A percentile compares a stretch with the other conserved stretches of the same genome.
Conservation (phyloP, 73 alveolate species). For the Paramecium octaurelia region DNA sequence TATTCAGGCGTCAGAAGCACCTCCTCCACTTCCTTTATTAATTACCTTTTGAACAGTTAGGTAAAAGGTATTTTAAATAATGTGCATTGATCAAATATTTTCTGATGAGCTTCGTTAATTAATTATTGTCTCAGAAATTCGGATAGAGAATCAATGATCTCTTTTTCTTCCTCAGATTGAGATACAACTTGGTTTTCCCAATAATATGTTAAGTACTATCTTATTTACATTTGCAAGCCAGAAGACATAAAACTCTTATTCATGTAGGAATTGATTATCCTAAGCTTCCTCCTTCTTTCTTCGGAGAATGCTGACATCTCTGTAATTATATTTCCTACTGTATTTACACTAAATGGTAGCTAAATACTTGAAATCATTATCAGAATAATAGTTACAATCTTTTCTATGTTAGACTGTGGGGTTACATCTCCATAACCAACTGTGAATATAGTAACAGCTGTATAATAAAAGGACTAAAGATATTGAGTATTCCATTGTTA, state of each 20-base stretch:
- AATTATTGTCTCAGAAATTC: conserved; percentile 18
- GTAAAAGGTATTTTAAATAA: conserved; percentile 24
- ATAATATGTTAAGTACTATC: conserved; percentile 69
- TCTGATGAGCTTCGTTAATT: conserved; percentile 34
- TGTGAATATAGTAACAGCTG: conserved; percentile 76
- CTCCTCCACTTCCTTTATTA: not conserved
- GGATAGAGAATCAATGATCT: conserved; percentile 4
- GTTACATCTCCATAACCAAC: conserved; percentile 81
- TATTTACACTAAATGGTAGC: conserved; percentile 80
- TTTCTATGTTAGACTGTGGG: conserved; percentile 62
- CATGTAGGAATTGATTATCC: conserved; percentile 64
- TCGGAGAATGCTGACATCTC: conserved; percentile 64
- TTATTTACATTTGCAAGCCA: conserved; percentile 56
- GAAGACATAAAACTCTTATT: conserved; percentile 60
- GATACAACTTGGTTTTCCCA: conserved; percentile 31
- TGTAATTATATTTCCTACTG: conserved; percentile 66
- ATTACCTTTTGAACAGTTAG: not conserved
- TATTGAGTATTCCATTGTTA: conserved; percentile 39
- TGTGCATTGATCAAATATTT: conserved; percentile 14
- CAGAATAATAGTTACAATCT: conserved; percentile 59
- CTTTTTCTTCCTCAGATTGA: conserved; percentile 10
- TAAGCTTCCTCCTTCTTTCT: conserved; percentile 68
- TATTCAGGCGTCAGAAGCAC: conserved; percentile 26
- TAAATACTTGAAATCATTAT: conserved; percentile 82
- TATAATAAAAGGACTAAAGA: conserved; percentile 71